A percentile compares a stretch with the other conserved stretches of the same genome.
These are phyloP conservation scores for Fusarium pininemorale DNA, from an alignment of 2,329 filamentous ascomycete genomes.

Conservation along the genomic window DNA sequence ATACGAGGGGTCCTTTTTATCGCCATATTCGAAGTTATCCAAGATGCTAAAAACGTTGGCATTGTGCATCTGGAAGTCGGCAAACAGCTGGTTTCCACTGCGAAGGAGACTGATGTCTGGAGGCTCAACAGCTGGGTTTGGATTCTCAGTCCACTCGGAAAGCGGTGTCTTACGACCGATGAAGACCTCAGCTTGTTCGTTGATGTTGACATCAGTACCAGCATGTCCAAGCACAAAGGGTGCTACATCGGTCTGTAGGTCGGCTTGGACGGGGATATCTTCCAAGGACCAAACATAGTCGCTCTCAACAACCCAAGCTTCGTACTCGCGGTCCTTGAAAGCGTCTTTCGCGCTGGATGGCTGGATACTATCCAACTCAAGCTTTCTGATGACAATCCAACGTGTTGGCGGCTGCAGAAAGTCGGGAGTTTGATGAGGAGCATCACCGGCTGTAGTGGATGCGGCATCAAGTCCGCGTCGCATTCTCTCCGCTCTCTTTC, in stretches of 20 bases:
- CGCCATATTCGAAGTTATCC: slow-evolving; percentile 50
- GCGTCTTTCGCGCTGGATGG: background rate
- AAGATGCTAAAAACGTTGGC: slow-evolving; percentile 53
- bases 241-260: slow-evolving; percentile 52
- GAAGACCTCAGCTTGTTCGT: slow-evolving; percentile 54
- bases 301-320: slow-evolving; percentile 53
- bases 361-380: slow-evolving; percentile 34
- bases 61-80: slow-evolving; percentile 53
- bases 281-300: slow-evolving; percentile 47
- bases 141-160: slow-evolving; percentile 7
- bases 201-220: slow-evolving; percentile 32
- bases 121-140: background rate
- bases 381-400: slow-evolving; percentile 50
- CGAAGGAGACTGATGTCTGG: slow-evolving; percentile 19
- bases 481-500: background rate
- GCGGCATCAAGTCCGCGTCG: background rate
- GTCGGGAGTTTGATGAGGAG: slow-evolving; percentile 3
- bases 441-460: background rate
- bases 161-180: slow-evolving; percentile 47
- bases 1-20: slow-evolving; percentile 23
- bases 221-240: slow-evolving; percentile 47
- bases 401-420: slow-evolving; percentile 43
- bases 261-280: slow-evolving; percentile 40
- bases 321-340: slow-evolving; percentile 1
- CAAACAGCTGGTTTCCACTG: slow-evolving; percentile 50